A percentile compares a stretch with the other conserved stretches of the same genome.
Evolutionary conservation across 106 monocot genomes (phyloP).

Genomic region (Acorus gramineus): DNA sequence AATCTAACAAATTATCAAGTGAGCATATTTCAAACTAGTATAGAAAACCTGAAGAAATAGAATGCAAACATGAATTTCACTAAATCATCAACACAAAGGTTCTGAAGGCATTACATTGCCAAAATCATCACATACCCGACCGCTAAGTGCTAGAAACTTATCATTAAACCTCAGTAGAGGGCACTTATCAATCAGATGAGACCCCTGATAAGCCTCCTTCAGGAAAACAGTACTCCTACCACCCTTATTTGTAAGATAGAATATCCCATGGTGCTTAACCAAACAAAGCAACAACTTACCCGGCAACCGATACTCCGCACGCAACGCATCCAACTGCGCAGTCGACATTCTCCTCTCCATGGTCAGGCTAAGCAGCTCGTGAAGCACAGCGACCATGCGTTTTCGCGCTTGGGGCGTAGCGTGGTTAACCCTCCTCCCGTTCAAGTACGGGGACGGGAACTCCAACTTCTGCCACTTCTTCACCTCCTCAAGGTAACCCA

Average conservation of each 20-base stretch:
- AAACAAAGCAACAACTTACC: conserved; percentile 76
- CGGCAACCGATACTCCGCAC: conserved; percentile 75
- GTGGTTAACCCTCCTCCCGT: conserved; percentile 46
- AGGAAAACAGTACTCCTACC: conserved; percentile 76
- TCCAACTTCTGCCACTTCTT: conserved; percentile 82
- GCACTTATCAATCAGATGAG: conserved; percentile 57
- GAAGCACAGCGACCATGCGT: conserved; percentile 70
- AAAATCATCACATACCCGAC: conserved; percentile 32
- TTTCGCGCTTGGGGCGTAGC: conserved; percentile 78
- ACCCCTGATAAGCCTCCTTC: conserved; percentile 80
- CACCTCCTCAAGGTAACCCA: conserved; percentile 51
- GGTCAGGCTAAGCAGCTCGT: conserved; percentile 77
- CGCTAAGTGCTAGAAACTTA: conserved; percentile 54
- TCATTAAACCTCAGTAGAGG: conserved; percentile 69
- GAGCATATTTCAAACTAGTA: too few species aligned
- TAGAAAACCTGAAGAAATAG: too few species aligned
- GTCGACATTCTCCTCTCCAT: conserved; percentile 71
- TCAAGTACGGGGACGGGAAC: conserved; percentile 88
- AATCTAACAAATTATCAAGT: too few species aligned
- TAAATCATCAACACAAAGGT: too few species aligned
- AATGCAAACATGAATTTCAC: too few species aligned
- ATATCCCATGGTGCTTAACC: conserved; percentile 95
- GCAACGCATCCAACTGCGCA: conserved; percentile 80
- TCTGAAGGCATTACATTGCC: conserved; percentile 10
- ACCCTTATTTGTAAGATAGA: conserved; percentile 97